Conservation (phyloP, 352 stramenopile genomes). For the Phytophthora pini region DNA sequence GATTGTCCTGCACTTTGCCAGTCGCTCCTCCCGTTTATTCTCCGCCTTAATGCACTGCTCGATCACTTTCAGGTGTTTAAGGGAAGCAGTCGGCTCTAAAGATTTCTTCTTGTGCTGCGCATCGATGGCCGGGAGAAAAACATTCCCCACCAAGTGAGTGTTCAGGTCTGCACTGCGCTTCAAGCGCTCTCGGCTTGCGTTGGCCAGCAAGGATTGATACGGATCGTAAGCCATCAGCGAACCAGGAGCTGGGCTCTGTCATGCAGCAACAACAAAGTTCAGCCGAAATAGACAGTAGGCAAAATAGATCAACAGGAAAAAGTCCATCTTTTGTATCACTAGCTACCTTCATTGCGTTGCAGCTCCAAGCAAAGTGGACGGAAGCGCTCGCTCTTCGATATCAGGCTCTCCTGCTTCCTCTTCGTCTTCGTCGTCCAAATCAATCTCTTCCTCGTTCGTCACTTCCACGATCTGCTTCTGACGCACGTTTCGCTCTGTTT, state of each 20-base stretch:
- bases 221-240: constrained; percentile 41
- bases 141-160: constrained; percentile 60
- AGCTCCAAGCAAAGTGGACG: constrained; percentile 53
- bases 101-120: constrained; percentile 23
- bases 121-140: constrained; percentile 66
- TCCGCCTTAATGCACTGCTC: constrained; percentile 79
- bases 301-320: constrained; percentile 31
- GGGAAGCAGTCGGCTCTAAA: constrained; percentile 25
- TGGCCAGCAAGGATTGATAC: constrained; percentile 60
- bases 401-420: constrained; percentile 46
- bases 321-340: constrained; percentile 12
- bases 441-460: constrained; percentile 92
- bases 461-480: constrained; percentile 81
- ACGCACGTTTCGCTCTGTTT: constrained; percentile 80
- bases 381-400: constrained; percentile 65
- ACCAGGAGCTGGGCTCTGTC: not conserved
- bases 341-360: constrained; percentile 22
- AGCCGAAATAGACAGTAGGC: constrained; percentile 24
- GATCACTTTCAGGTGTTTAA: constrained; percentile 74
- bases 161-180: constrained; percentile 50
- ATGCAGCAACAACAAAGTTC: constrained; percentile 1
- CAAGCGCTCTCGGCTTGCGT: constrained; percentile 51
- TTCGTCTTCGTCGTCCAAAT: constrained; percentile 90
- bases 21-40: constrained; percentile 66
- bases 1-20: constrained; percentile 56